Conservation (phyloP, 208 protist species). For the Spongospora subterranea region DNA sequence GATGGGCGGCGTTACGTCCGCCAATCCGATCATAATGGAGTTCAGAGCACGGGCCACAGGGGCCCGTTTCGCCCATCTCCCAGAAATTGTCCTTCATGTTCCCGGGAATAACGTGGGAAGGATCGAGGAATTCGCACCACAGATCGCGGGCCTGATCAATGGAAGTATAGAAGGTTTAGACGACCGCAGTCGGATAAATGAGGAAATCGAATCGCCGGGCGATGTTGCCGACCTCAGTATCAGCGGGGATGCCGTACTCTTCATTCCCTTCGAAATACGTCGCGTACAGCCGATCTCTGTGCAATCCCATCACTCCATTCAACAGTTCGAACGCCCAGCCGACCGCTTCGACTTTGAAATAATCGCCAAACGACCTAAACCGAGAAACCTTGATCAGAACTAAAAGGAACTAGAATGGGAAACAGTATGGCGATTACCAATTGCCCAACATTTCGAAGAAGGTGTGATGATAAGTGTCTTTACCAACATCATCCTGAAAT, state of each 20-base stretch:
- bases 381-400: no score
- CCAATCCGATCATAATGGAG: conserved; percentile 98
- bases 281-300: conserved; percentile 90
- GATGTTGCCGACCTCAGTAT: no score
- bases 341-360: conserved; percentile 98
- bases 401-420: no score
- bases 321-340: conserved; percentile 94
- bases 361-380: conserved; percentile 98
- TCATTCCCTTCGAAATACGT: conserved; percentile 94
- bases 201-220: no score
- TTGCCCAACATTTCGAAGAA: conserved; percentile 99
- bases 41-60: conserved; percentile 97
- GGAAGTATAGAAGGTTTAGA: neutral
- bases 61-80: conserved; percentile 97
- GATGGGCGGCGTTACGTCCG: conserved; percentile 87
- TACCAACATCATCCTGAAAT: conserved; percentile 92
- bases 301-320: conserved; percentile 89
- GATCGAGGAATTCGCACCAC: conserved; percentile 60
- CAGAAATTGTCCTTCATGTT: conserved; percentile 98
- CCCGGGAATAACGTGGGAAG: conserved; percentile 62
- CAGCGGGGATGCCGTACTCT: conserved; percentile 82
- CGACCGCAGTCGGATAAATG: neutral
- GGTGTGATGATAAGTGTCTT: conserved; percentile 98
- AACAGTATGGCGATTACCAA: no score
- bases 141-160: conserved; percentile 75